A percentile compares a stretch with the other conserved stretches of the same genome.
Conservation (phyloP, 1,284 basidiomycete species). For the Pyrrhoderma lamaoense region DNA sequence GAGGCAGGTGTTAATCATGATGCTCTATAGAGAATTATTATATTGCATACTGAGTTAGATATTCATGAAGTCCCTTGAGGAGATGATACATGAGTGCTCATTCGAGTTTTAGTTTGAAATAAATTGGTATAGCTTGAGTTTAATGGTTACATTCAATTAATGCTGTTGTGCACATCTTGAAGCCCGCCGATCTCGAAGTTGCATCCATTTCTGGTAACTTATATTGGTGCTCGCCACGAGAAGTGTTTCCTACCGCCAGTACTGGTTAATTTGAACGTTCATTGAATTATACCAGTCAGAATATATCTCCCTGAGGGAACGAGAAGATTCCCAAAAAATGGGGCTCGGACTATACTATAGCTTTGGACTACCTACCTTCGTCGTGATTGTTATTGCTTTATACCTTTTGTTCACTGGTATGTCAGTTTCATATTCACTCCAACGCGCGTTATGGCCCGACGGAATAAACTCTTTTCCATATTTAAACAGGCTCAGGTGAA, state of each 20-base stretch:
- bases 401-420: constrained; percentile 84
- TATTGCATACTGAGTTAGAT: constrained; percentile 71
- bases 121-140: too few relatives aligned
- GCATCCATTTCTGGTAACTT: too few relatives aligned
- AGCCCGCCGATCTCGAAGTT: too few relatives aligned
- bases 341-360: constrained; percentile 48
- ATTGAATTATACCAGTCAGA: background rate
- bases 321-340: constrained; percentile 27
- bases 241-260: too few relatives aligned
- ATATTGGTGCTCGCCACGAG: too few relatives aligned
- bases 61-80: constrained; percentile 81
- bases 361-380: constrained; percentile 61
- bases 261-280: too few relatives aligned
- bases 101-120: constrained; percentile 1
- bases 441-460: background rate
- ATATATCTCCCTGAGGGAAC: background rate
- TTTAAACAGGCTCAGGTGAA: constrained; percentile 67
- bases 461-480: constrained; percentile 4
- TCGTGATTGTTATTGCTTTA: constrained; percentile 60
- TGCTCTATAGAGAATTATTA: constrained; percentile 23
- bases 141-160: too few relatives aligned
- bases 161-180: too few relatives aligned
- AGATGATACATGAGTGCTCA: constrained; percentile 73
- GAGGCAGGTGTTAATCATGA: background rate
- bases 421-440: constrained; percentile 18